Conservation (phyloP, 2,329 filamentous ascomycete species). For the Gaeumannomyces sp. region DNA sequence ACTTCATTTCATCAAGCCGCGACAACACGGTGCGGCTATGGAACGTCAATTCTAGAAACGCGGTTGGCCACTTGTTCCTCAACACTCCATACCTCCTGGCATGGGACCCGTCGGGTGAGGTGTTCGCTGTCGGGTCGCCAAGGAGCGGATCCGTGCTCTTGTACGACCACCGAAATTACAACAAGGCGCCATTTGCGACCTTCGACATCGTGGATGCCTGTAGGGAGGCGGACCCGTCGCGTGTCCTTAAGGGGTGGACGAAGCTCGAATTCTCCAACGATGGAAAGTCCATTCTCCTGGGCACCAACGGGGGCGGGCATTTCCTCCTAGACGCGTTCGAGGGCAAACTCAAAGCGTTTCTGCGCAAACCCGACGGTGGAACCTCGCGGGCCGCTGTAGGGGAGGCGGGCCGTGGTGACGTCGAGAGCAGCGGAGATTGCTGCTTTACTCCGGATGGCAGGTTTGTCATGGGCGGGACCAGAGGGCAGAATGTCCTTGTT, state of each 20-base stretch:
- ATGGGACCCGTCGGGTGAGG: constrained; percentile 85
- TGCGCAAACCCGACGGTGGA: constrained; percentile 52
- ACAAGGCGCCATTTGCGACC: constrained; percentile 80
- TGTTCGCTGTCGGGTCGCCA: constrained; percentile 85
- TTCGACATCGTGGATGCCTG: constrained; percentile 69
- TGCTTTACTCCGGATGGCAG: constrained; percentile 87
- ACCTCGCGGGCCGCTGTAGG: constrained; percentile 48
- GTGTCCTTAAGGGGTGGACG: constrained; percentile 69
- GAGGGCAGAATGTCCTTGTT: constrained; percentile 66
- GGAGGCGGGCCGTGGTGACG: constrained; percentile 34
- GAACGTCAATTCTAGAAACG: constrained; percentile 76
- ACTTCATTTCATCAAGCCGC: constrained; percentile 84
- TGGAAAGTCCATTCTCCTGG: constrained; percentile 77
- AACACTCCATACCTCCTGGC: constrained; percentile 76
- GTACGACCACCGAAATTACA: constrained; percentile 90
- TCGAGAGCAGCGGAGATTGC: constrained; percentile 67
- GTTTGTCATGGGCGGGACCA: constrained; percentile 74
- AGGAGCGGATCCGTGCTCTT: constrained; percentile 73
- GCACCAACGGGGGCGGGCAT: constrained; percentile 78
- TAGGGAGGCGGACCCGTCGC: constrained; percentile 44
- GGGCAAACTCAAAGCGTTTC: constrained; percentile 69
- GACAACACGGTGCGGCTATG: constrained; percentile 91
- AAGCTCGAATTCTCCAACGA: constrained; percentile 95
- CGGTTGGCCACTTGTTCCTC: constrained; percentile 74
- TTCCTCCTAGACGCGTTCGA: constrained; percentile 92